Base-by-base conservation (phyloP, 495 filamentous ascomycete genomes). In the Penicillium samsonianum region DNA sequence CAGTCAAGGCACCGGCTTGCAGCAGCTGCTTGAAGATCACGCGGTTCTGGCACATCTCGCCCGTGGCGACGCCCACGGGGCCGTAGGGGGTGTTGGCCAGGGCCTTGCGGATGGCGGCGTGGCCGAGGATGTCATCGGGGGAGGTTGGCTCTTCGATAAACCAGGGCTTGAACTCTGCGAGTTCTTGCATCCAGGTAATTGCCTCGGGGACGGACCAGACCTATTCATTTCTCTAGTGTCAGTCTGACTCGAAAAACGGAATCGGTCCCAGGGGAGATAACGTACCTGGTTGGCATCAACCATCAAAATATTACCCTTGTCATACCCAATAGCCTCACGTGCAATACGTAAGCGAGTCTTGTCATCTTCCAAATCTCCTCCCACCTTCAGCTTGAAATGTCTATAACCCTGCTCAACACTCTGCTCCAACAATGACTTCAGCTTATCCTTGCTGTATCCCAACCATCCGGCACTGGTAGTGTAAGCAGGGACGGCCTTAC, bases 131-230 rank as follows among this genome's bases (percentile, higher is more conserved):
- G 74, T 96, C 92, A 65, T 96, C 92, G 14, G 92, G 92, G 41
- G 87, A 90, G 42, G 92, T 96, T n/a, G 92, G 92, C 80, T 96
- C 92, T 75, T 96, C 92, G 63, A 96, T 96, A 77, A 96, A 96
- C 92, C 92, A 96, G 42, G 92, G 92, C 77, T 87, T 86, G 80
- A 90, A 96, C 60, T 90, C 84, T 33, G 83, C 85, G 19, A 96
- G 86, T 62, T 89, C 69, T 54, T 86, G 76, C 91, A 96, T 96
- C 79, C 92, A 90, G 50, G 81, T 83, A 62, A 96, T 93, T 1
- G 92, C 92, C 72, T 96, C 90, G 14, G 91, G 91, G 26, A 96
- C 91, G 41, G 85, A 88, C 92, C 92, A 96, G 35, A 96, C 83
- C 77, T 84, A 31, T 22, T 16, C 5, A 19, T n/a, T 6, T 28